Base-by-base conservation (phyloP, 805 yeast species). In the Starmera caribaea region DNA sequence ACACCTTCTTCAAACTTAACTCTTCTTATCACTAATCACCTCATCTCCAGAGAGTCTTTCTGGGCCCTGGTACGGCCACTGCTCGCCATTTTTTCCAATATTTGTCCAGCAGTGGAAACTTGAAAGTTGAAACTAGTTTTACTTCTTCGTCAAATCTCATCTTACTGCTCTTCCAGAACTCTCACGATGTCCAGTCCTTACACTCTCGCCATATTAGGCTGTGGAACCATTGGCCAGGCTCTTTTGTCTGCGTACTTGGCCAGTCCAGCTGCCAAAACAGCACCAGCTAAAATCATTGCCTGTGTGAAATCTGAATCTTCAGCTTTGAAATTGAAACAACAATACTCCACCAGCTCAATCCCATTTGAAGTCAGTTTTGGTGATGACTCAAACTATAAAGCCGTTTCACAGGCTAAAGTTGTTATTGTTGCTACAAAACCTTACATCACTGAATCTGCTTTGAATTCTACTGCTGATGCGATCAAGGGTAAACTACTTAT, bases 171-270 rank as follows among this genome's bases (percentile, higher is more conserved):
- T 8, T 30, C 5, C 30, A 24, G 17, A 14, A 6, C 35, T n/a
- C 9, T n/a, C 35, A 14, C 30, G 5, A 32, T 32, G 16, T 28
- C 30, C 9, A 27, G 13, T 10, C 38, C 45, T 29, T 75, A 74
- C 64, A 81, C 86, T 4, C 63, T 90, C 39, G 73, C 89, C 14
- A 78, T 92, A 27, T 69, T 92, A 40, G 99, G 97, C 30, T 78
- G 95, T 53, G 99, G 99, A 44, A 88, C 84, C 40, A 85, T 92
- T 87, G 97, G 97, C 43, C 81, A 90, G 14, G 96, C 97, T 10
- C 85, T 92, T 36, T 71, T 86, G 28, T 71, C 85, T 11, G 95
- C 97, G 10, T 76, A 84, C 35, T 64, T 85, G 39, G 71, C 73
- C 38, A 58, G 70, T 3, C 62, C 65, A 17, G 56, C 51, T 32